A percentile compares a stretch with the other conserved stretches of the same genome.
phyloP scores from a whole-genome alignment of 1,139 yeast genomes.

The Debaryomyces singareniensis region DNA sequence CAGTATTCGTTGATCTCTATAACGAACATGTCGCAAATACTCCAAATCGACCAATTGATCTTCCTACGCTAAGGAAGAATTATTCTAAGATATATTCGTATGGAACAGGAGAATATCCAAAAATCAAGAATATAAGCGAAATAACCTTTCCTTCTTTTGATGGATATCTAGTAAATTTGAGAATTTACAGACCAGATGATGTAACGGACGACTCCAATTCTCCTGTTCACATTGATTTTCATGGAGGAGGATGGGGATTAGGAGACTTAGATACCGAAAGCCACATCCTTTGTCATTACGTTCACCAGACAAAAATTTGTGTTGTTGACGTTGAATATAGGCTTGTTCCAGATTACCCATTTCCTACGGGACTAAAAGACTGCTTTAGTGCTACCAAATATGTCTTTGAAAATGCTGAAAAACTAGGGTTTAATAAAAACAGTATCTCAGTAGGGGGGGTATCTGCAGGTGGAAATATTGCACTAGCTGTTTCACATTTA shows the following conservation, averaged over 20 bases:
- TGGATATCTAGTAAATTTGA: constrained; percentile 12
- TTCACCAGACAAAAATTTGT: constrained; percentile 12
- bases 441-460: constrained; percentile 19
- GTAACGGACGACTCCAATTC: constrained; percentile 6
- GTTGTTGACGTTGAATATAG: constrained; percentile 30
- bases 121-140: constrained; percentile 10
- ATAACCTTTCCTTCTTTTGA: constrained; percentile 12
- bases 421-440: constrained; percentile 4
- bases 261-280: constrained; percentile 22
- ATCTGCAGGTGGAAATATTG: constrained; percentile 17
- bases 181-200: constrained; percentile 17
- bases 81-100: constrained; percentile 7
- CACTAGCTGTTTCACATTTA: constrained; percentile 10
- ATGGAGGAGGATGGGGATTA: constrained; percentile 27
- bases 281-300: constrained; percentile 11
- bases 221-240: constrained; percentile 23
- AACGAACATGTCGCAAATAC: constrained; percentile 16
- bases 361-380: constrained; percentile 16
- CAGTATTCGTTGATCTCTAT: constrained; percentile 14
- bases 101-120: constrained; percentile 11
- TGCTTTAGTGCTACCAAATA: constrained; percentile 14
- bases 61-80: constrained; percentile 11
- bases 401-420: constrained; percentile 8
- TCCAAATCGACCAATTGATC: constrained; percentile 14
- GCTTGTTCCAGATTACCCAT: constrained; percentile 17